Conservation (phyloP, 208 protist species). For the Trypanosoma platydactyli region DNA sequence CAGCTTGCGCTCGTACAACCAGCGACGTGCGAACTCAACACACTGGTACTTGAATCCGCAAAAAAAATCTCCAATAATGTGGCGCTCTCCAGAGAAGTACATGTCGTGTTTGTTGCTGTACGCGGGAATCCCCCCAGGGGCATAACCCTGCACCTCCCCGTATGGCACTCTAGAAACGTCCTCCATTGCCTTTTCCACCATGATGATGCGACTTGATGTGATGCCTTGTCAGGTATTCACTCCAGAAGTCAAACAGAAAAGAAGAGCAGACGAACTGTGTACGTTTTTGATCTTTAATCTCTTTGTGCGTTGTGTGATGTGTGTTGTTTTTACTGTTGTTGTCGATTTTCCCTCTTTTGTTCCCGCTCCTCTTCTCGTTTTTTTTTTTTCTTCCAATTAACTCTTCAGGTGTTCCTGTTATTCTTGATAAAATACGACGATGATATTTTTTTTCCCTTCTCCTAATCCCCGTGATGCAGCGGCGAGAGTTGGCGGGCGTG, state of each 20-base stretch:
- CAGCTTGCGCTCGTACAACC: conserved; percentile 76
- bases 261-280: neutral
- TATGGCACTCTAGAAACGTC: conserved; percentile 38
- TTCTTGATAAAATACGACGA: no score
- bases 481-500: no score
- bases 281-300: neutral
- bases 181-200: neutral
- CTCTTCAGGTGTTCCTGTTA: neutral
- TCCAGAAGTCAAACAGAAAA: neutral
- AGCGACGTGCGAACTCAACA: conserved; percentile 88
- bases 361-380: neutral
- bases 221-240: neutral
- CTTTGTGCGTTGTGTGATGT: neutral
- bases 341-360: neutral
- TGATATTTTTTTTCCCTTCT: no score
- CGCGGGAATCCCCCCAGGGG: conserved; percentile 73
- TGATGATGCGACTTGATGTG: neutral
- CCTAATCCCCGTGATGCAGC: no score
- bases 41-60: conserved; percentile 91
- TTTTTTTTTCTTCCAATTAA: conserved; percentile 7
- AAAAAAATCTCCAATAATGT: conserved; percentile 71
- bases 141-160: conserved; percentile 73
- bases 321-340: neutral
- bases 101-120: conserved; percentile 89
- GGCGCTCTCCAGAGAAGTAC: conserved; percentile 87